These are phyloP conservation scores for Neurospora sp. DNA, from an alignment of 495 filamentous ascomycete species.

Conservation along the genomic window DNA sequence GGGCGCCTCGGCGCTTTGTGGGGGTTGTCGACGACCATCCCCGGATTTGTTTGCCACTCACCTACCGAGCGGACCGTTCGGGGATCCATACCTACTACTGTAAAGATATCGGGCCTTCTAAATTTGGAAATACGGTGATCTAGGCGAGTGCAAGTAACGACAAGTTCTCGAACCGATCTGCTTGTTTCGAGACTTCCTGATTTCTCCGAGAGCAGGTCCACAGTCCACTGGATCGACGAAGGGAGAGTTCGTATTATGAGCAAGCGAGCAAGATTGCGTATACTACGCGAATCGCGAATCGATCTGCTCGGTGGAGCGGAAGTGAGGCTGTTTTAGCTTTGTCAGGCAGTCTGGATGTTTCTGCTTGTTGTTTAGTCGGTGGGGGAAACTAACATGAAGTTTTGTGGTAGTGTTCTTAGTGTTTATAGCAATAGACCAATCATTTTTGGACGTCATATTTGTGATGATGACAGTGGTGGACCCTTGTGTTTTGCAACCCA, in stretches of 20 bases:
- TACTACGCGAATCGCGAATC: neutral
- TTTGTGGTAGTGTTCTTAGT: neutral
- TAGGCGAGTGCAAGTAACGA: neutral
- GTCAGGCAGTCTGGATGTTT: neutral
- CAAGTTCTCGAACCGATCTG: neutral
- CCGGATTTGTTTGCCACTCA: neutral
- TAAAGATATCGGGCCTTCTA: neutral
- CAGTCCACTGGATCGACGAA: neutral
- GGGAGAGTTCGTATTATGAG: neutral
- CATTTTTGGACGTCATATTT: neutral
- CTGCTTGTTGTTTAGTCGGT: neutral
- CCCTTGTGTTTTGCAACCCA: neutral
- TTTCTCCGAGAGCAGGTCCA: neutral
- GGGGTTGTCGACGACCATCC: neutral
- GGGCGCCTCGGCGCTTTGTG: neutral
- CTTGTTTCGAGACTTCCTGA: conserved; percentile 4
- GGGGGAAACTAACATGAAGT: neutral
- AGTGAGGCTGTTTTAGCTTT: neutral
- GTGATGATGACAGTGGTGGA: neutral
- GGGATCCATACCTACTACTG: neutral
- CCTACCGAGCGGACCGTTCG: neutral
- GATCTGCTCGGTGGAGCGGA: neutral
- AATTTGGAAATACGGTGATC: neutral
- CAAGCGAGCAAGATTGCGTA: neutral
- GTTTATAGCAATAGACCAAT: neutral